Evolutionary conservation across 1,284 basidiomycete genomes (phyloP).

Genomic region (Marasmius sp.): DNA sequence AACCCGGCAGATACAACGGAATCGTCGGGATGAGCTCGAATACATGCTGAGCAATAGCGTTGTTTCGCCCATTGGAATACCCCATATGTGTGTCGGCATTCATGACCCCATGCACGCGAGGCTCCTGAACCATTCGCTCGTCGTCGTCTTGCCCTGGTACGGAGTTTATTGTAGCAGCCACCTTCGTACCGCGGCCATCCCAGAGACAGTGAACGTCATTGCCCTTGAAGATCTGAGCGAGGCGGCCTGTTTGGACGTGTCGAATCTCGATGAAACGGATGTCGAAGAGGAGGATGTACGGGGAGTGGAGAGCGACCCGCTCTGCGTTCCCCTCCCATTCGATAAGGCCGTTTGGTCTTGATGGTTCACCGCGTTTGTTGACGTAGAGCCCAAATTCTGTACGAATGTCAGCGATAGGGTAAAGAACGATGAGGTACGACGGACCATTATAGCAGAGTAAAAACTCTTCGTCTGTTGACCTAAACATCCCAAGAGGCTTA

Average conservation of each 20-base stretch:
- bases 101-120: constrained; percentile 65
- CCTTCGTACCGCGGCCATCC: constrained; percentile 71
- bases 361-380: constrained; percentile 80
- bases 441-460: constrained; percentile 78
- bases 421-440: constrained; percentile 16
- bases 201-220: constrained; percentile 86
- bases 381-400: constrained; percentile 78
- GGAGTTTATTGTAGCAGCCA: constrained; percentile 34
- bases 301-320: constrained; percentile 79
- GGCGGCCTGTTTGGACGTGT: constrained; percentile 80
- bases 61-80: constrained; percentile 22
- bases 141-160: constrained; percentile 28
- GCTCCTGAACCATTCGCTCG: constrained; percentile 42
- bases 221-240: constrained; percentile 89
- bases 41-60: constrained; percentile 54
- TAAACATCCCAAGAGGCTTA: constrained; percentile 79
- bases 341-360: constrained; percentile 70
- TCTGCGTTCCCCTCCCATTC: constrained; percentile 96
- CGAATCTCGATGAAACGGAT: constrained; percentile 82
- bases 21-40: constrained; percentile 66
- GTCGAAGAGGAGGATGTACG: constrained; percentile 80
- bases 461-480: constrained; percentile 75
- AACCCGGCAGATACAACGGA: constrained; percentile 55
- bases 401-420: constrained; percentile 4
- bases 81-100: constrained; percentile 37